A percentile compares a stretch with the other conserved stretches of the same genome.
phyloP scores from a whole-genome alignment of 2,329 filamentous ascomycete genomes.

The Emmonsiellopsis sp. region DNA sequence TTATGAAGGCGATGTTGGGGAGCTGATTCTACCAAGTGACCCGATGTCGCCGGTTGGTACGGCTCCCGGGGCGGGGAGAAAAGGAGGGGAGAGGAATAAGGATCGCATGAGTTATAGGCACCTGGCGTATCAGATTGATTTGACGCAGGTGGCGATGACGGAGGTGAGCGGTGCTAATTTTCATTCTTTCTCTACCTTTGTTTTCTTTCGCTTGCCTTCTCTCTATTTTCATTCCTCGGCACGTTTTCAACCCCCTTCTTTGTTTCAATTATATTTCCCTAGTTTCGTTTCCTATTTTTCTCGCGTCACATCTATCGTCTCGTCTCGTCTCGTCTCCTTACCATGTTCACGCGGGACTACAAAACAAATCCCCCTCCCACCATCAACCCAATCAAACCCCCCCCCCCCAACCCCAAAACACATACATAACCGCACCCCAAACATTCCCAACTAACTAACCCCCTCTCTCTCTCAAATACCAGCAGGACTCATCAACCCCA shows the following conservation, averaged over 20 bases:
- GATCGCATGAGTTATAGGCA: constrained; percentile 89
- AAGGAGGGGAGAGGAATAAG: constrained; percentile 60
- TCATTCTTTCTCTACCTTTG: not conserved
- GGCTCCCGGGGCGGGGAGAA: constrained; percentile 26
- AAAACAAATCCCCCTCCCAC: too few relatives aligned
- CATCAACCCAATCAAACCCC: not conserved
- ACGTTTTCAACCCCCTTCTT: not conserved
- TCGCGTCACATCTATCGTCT: too few relatives aligned
- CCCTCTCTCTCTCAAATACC: not conserved
- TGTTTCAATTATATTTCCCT: too few relatives aligned
- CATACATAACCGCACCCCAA: not conserved
- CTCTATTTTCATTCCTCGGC: not conserved
- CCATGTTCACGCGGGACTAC: too few relatives aligned
- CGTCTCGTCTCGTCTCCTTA: too few relatives aligned
- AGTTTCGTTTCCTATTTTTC: too few relatives aligned
- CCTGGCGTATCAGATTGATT: constrained; percentile 76
- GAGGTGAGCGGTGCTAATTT: constrained; percentile 28
- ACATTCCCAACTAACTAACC: not conserved
- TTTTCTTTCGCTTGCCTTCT: not conserved
- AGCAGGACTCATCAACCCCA: not conserved
- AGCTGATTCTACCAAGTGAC: constrained; percentile 37
- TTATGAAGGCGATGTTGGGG: constrained; percentile 60
- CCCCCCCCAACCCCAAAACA: too few relatives aligned
- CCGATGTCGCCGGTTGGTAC: not conserved
- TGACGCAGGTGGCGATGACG: constrained; percentile 71